Conservation (phyloP, 345 rosid species). For the Salix brachista region DNA sequence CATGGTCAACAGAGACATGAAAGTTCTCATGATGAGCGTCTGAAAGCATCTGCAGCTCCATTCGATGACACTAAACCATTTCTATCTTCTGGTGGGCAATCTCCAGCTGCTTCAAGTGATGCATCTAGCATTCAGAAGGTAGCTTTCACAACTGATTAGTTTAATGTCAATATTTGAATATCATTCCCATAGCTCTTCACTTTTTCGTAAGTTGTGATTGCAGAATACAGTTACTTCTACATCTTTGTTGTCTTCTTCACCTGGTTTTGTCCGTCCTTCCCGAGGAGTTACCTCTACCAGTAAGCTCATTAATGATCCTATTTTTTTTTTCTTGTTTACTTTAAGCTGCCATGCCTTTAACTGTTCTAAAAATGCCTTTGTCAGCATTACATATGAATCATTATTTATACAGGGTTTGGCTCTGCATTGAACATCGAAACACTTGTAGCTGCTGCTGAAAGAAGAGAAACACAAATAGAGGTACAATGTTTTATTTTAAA, state of each 20-base stretch:
- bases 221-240: constrained; percentile 46
- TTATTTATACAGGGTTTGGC: constrained; percentile 68
- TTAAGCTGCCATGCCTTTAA: not conserved
- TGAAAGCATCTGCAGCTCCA: constrained; percentile 33
- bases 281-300: constrained; percentile 75
- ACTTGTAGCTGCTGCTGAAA: constrained; percentile 92
- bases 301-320: constrained; percentile 26
- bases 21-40: constrained; percentile 54
- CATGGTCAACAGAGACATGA: constrained; percentile 62
- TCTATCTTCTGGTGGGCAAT: constrained; percentile 37
- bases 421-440: constrained; percentile 96
- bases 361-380: not conserved
- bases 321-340: not conserved
- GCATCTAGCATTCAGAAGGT: constrained; percentile 60
- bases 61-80: constrained; percentile 43
- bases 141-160: not conserved
- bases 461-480: constrained; percentile 85
- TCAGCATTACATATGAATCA: constrained; percentile 1
- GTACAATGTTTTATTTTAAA: constrained; percentile 27
- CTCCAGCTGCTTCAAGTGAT: constrained; percentile 43
- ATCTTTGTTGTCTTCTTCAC: constrained; percentile 45
- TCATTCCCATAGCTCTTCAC: not conserved
- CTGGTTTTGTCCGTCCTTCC: constrained; percentile 60
- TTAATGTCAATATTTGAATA: not conserved
- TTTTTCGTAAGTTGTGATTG: constrained; percentile 13